These are phyloP conservation scores for Plicaturopsis crispa DNA, from an alignment of 768 basidiomycete species.

Conservation along the genomic window DNA sequence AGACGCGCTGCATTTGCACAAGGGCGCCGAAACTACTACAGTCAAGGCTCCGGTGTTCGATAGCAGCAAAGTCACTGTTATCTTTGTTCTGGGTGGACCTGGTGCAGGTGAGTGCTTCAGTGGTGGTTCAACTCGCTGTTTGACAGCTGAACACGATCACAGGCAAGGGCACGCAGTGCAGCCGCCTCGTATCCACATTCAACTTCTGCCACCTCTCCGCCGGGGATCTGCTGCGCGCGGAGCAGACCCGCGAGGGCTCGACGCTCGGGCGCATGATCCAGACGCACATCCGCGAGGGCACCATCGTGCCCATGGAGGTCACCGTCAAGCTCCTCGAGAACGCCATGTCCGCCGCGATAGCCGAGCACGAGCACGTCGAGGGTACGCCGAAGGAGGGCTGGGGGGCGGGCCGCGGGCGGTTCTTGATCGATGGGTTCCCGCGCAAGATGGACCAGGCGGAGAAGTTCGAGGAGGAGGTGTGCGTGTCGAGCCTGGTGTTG, in stretches of 20 bases:
- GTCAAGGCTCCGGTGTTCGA: slow-evolving; percentile 48
- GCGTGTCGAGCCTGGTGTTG: slow-evolving; percentile 69
- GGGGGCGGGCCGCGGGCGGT: slow-evolving; percentile 69
- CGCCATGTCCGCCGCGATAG: slow-evolving; percentile 69
- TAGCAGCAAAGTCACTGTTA: slow-evolving; percentile 66
- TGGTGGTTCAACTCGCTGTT: background rate
- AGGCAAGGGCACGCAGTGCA: slow-evolving; percentile 98
- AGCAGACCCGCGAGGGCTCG: slow-evolving; percentile 83
- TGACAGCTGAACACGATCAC: slow-evolving; percentile 6
- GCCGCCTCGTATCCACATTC: slow-evolving; percentile 73
- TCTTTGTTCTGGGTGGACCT: slow-evolving; percentile 95
- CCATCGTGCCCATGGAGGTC: slow-evolving; percentile 94
- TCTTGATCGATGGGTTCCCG: slow-evolving; percentile 96
- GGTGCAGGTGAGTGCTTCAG: slow-evolving; percentile 86
- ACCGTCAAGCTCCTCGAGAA: slow-evolving; percentile 93
- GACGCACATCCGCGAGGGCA: slow-evolving; percentile 84
- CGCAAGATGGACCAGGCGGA: slow-evolving; percentile 97
- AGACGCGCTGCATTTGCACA: slow-evolving; percentile 23
- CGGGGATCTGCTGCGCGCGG: slow-evolving; percentile 94
- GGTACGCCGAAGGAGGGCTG: slow-evolving; percentile 46
- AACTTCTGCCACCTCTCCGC: slow-evolving; percentile 93
- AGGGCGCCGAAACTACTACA: slow-evolving; percentile 5
- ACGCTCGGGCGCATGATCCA: slow-evolving; percentile 79
- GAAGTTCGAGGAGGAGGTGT: slow-evolving; percentile 86
- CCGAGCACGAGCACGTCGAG: no score